Conservation (phyloP, 805 yeast genomes). For the Cyberlindnera lachancei region DNA sequence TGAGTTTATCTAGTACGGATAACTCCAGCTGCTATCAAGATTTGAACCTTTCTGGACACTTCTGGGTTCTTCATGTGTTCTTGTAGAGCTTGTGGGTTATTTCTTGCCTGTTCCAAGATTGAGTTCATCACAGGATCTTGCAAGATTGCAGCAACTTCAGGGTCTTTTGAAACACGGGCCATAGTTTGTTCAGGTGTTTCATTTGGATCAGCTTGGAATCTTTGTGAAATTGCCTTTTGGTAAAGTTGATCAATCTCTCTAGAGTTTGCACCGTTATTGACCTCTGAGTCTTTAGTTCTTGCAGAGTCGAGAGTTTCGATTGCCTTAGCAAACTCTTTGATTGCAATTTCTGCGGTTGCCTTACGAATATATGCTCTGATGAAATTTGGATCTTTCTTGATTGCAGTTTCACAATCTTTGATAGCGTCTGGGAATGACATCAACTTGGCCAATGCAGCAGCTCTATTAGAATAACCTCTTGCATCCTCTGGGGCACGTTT, state of each 20-base stretch:
- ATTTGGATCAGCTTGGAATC: constrained; percentile 69
- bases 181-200: constrained; percentile 93
- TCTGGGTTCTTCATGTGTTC: constrained; percentile 98
- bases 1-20: constrained; percentile 74
- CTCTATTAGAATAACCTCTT: constrained; percentile 95
- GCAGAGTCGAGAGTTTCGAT: constrained; percentile 78
- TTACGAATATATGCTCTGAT: constrained; percentile 94
- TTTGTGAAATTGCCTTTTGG: constrained; percentile 66
- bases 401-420: constrained; percentile 85
- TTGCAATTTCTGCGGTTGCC: constrained; percentile 88
- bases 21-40: constrained; percentile 93
- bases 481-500: constrained; percentile 97
- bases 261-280: constrained; percentile 50
- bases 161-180: constrained; percentile 85
- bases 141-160: constrained; percentile 84
- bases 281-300: constrained; percentile 61
- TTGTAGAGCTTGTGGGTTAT: constrained; percentile 92
- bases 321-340: constrained; percentile 78
- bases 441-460: constrained; percentile 90
- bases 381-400: constrained; percentile 79
- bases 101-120: constrained; percentile 87
- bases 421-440: constrained; percentile 97
- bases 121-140: constrained; percentile 96
- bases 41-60: constrained; percentile 77
- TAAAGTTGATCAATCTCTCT: constrained; percentile 78